Evolutionary conservation across 495 filamentous ascomycete genomes (phyloP).

Genomic region (Rusavskia elegans): DNA sequence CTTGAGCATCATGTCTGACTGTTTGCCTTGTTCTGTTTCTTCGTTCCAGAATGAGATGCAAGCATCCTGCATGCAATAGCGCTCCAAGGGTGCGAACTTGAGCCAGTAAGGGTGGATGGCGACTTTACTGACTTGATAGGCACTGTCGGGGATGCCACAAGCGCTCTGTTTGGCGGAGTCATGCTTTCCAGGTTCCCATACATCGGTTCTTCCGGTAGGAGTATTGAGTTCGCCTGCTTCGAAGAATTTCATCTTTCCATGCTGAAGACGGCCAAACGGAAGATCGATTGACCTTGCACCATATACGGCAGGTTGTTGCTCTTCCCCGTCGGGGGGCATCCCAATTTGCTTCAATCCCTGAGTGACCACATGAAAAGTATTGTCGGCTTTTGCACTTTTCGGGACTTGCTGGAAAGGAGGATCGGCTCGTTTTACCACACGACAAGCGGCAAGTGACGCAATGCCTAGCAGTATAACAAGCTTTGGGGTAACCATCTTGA

Average conservation of each 20-base stretch:
- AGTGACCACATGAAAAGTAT: constrained; percentile 8
- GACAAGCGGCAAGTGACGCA: not conserved
- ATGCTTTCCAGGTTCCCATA: constrained; percentile 4
- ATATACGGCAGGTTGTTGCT: constrained; percentile 4
- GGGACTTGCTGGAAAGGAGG: constrained; percentile 8
- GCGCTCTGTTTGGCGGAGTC: constrained; percentile 14
- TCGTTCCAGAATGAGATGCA: constrained; percentile 15
- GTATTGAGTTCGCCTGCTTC: constrained; percentile 7
- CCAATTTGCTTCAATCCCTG: not conserved
- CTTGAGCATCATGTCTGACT: constrained; percentile 15
- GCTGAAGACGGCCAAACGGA: constrained; percentile 13
- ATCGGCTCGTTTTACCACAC: constrained; percentile 1
- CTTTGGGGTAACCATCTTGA: not conserved
- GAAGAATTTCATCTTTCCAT: constrained; percentile 14
- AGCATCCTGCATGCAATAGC: constrained; percentile 16
- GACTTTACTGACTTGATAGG: constrained; percentile 10
- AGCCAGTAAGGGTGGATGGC: constrained; percentile 17
- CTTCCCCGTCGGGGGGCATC: not conserved
- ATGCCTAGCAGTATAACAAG: not conserved
- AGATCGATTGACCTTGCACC: constrained; percentile 8
- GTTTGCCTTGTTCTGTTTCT: not conserved
- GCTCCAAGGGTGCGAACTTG: constrained; percentile 13
- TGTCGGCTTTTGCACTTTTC: constrained; percentile 5
- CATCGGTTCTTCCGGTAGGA: constrained; percentile 1
- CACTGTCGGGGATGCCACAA: constrained; percentile 17